Evolutionary conservation across 768 basidiomycete species (phyloP), one percentile per base, ranked within the genome.

Genomic region (Pleurotus tuber-regium): DNA sequence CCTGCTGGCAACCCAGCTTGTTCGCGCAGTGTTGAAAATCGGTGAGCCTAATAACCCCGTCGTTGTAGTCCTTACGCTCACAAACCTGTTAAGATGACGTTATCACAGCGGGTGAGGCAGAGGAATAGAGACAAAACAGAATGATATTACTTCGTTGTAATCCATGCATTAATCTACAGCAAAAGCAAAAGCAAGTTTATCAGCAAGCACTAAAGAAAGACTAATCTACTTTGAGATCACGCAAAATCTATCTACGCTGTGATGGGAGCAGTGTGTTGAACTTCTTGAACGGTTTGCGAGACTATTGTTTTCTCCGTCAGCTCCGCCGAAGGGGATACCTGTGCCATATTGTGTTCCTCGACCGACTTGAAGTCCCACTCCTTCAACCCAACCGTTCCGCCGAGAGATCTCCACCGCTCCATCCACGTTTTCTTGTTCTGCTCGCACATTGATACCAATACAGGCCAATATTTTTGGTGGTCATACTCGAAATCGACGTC

Each of bases 1-100:
- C 71, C 73, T 99, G 53, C 76, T 99, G 35, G 97, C 97, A n/a
- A 98, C 95, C 18, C 94, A 95, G 84, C 79, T 92, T 53, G 90
- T 92, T 38, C 82, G 90, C 28, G 91, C 90, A 3, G 87, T 93
- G 10, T 77, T 93, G 54, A 93, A 93, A 70, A 93, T 93, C 54
- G 89, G 89, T 88, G 57, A 61, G 81, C 70, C 26, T 7, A 25
- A 51, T 5, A 42, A 29, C 44, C 33, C 24, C 16, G 29, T 49
- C 23, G 28, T 1, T 14, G 56, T 18, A 16, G 23, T 55, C 12
- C 39, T 4, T 11, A 54, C 8, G 51, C 39, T 57, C 52, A 54
- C 39, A 16, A 40, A 29, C n/a, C 14, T 50, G 36, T 57, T 35
- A 57, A 89, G 88, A 91, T 63, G 88, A 91, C 64, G 89, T 91